Base-by-base conservation (phyloP, 2,329 filamentous ascomycete genomes). In the Botryotinia calthae region DNA sequence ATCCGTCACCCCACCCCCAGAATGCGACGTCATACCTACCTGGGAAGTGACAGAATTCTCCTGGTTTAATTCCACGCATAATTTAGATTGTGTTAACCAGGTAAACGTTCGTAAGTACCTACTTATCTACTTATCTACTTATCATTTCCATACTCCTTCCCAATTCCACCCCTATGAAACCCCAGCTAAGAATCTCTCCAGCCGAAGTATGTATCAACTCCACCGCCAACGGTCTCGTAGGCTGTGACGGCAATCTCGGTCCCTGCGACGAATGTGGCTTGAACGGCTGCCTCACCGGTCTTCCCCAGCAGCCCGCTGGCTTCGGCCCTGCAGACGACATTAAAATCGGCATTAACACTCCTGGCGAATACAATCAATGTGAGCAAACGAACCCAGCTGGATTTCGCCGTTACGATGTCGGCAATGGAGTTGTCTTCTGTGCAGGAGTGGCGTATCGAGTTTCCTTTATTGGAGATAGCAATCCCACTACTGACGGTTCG, bases 41-140 rank as follows among this genome's bases (percentile, higher is more conserved):
- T 67, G 64, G 64, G 64, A 67, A 51, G 46, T 67, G 14, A 67
- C 64, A 1, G 22, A 14, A 22, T 54, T 67, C 4, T 4, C 7
- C 64, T 67, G 64, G 64, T 67, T 54, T 6, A 67, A 67, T n/a
- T 67, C 64, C 16, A 40, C 64, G 9, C 64, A 67, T 3, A 67
- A 67, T 31, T 37, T 67, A 54, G 46, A 67, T 40, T 67, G 64
- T 14, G 64, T 51, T 6, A 14, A 67, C 10, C 64, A 54, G 25
- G 31, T 16, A 7, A 28, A 54, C 34, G 25, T 54, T 7, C 64
- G 64, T 67, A 54, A 67, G 64, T 54, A 67, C 6, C 42, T 28
- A 44, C 20, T 34, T 18, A 34, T 22, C 42, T 28, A 44, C 20
- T 34, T 18, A 34, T 22, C 4, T 22, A 4, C 10, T 12, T 14